Base-by-base conservation (phyloP, 352 stramenopile species). In the Globisporangium megalacanthum region DNA sequence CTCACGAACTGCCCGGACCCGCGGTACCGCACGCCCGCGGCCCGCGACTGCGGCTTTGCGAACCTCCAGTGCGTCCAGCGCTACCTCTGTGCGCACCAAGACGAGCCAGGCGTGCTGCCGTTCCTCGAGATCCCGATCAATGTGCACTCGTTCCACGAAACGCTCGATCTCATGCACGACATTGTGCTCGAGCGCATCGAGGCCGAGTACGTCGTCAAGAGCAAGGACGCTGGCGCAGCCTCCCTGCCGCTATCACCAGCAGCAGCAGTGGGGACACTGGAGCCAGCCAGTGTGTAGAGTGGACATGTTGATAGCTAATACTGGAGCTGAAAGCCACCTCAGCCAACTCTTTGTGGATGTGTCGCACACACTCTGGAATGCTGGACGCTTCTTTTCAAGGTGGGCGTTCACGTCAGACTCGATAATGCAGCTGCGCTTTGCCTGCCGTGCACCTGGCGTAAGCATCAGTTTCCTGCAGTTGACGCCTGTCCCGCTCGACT, bases 101-200 rank as follows among this genome's bases (percentile, higher is more conserved):
- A 64, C 20, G 77, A 86, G 29, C 54, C 69, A 0, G 71, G 64
- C 6, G 66, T 77, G 53, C 65, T 80, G 56, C 68, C 83, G 17
- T 95, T 95, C 65, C 89, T 81, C 9, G 68, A 87, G 54, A 80
- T 95, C 62, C 63, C 68, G 37, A 86, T 95, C 49, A 88, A 95
- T 57, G 67, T 91, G 45, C 81, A 95, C 60, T 95, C 85, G 49
- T 92, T 95, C 65, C 71, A 91, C 66, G 79, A 78, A n/a, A 95
- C 83, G 33, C 72, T 95, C 48, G 83, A 95, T 62, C 64, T 79
- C 55, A 75, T 95, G 51, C 85, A 95, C 64, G 85, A 95, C 62
- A 80, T 91, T 31, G 83, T 95, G 57, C 74, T 95, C 17, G 72
- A 90, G 58, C 81, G 82, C 46, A 95, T 95, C 35, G 72, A 93